These are phyloP conservation scores for Nemania sp. DNA, from an alignment of 2,329 filamentous ascomycete genomes.

Conservation along the genomic window DNA sequence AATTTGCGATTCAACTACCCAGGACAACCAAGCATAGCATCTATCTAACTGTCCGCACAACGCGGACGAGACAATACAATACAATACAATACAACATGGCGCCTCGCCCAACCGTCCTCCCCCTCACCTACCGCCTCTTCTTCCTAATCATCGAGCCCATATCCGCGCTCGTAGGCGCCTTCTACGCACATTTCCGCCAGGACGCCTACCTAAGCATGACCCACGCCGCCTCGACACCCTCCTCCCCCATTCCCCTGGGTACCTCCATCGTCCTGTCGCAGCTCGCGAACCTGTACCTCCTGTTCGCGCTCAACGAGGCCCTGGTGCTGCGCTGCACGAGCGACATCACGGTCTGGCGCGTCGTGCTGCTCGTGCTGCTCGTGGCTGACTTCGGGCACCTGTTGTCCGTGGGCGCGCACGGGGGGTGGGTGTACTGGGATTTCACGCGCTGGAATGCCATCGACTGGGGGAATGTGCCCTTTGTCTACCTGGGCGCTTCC, in stretches of 20 bases:
- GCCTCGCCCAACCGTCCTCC: slow-evolving; percentile 57
- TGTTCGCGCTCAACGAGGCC: slow-evolving; percentile 82
- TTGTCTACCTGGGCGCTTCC: slow-evolving; percentile 74
- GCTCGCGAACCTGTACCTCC: slow-evolving; percentile 81
- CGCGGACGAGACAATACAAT: no score
- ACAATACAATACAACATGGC: no score
- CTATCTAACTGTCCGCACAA: slow-evolving; percentile 1
- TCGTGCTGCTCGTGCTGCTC: slow-evolving; percentile 74
- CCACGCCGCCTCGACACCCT: slow-evolving; percentile 59
- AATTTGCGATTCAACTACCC: background rate
- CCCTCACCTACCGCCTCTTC: slow-evolving; percentile 74
- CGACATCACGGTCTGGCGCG: slow-evolving; percentile 77
- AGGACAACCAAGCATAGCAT: background rate
- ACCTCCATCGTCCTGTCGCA: slow-evolving; percentile 78
- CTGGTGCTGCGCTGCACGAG: slow-evolving; percentile 77
- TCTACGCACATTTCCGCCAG: slow-evolving; percentile 63
- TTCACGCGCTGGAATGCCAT: slow-evolving; percentile 73
- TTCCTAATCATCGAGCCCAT: slow-evolving; percentile 79
- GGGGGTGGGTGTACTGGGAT: slow-evolving; percentile 72
- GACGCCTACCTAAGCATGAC: slow-evolving; percentile 73
- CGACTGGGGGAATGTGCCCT: slow-evolving; percentile 75
- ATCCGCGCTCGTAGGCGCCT: slow-evolving; percentile 65
- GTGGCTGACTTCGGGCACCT: slow-evolving; percentile 83
- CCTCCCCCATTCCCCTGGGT: slow-evolving; percentile 63
- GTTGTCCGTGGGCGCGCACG: slow-evolving; percentile 72